A percentile compares a stretch with the other conserved stretches of the same genome.
phyloP scores from a whole-genome alignment of 345 rosid species.

The Corchorus capsularis region DNA sequence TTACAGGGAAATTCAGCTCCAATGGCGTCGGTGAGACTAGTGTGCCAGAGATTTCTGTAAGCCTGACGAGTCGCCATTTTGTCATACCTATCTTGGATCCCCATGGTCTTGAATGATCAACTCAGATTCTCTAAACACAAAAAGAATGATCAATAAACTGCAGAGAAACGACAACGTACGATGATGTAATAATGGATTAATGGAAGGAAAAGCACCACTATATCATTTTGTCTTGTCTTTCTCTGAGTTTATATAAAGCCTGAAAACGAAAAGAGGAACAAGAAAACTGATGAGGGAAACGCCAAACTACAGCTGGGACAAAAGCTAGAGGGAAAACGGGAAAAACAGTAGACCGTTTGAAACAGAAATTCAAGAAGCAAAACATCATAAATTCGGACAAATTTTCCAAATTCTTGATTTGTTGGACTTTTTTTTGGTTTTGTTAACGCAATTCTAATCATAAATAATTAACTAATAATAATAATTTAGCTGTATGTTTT shows the following conservation, averaged over 20 bases:
- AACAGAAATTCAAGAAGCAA: background rate
- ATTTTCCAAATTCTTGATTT: background rate
- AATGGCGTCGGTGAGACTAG: slow-evolving; percentile 36
- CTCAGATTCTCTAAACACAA: background rate
- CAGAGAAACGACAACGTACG: background rate
- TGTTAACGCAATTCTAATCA: background rate
- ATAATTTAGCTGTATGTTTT: background rate
- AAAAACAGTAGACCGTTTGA: background rate
- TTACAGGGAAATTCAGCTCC: slow-evolving; percentile 43
- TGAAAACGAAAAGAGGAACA: background rate
- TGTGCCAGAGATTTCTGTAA: slow-evolving; percentile 51
- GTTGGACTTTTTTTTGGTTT: background rate
- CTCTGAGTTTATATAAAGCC: background rate
- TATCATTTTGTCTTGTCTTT: background rate
- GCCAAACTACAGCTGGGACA: background rate
- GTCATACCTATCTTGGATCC: slow-evolving; percentile 7
- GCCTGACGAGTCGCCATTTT: slow-evolving; percentile 40
- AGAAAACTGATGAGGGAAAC: background rate
- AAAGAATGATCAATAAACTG: background rate
- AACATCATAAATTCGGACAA: background rate
- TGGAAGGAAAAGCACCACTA: background rate
- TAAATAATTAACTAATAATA: background rate
- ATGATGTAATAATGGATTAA: background rate
- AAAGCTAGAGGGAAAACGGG: background rate
- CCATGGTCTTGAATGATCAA: background rate